These are phyloP conservation scores for Scheffersomyces ergatensis DNA, from an alignment of 805 yeast genomes.

Conservation along the genomic window DNA sequence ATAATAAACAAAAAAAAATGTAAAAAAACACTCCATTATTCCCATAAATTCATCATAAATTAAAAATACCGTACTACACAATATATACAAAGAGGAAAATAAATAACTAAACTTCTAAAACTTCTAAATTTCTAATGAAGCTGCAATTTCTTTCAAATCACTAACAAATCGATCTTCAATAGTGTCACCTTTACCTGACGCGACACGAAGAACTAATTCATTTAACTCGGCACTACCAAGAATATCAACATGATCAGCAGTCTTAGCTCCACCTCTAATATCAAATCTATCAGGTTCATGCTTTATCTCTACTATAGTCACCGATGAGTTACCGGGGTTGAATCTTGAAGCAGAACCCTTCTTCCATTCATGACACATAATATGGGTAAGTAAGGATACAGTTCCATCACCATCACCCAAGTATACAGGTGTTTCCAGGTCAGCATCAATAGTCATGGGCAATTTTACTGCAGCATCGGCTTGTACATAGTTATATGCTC, in stretches of 20 bases:
- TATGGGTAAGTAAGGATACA: conserved; percentile 78
- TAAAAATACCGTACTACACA: no score
- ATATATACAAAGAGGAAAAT: no score
- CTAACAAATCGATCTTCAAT: conserved; percentile 63
- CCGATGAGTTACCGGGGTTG: conserved; percentile 75
- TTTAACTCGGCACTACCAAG: conserved; percentile 90
- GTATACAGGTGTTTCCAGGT: conserved; percentile 61
- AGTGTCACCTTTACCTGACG: conserved; percentile 71
- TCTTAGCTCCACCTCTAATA: conserved; percentile 94
- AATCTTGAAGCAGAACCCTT: conserved; percentile 55
- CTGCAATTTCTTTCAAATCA: conserved; percentile 60
- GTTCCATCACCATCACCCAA: conserved; percentile 97
- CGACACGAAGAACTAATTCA: conserved; percentile 79
- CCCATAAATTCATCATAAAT: no score
- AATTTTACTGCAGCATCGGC: conserved; percentile 51
- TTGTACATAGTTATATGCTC: conserved; percentile 83
- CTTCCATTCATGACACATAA: conserved; percentile 92
- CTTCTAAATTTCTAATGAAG: conserved; percentile 46
- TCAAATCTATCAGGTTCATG: conserved; percentile 94
- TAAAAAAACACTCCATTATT: no score
- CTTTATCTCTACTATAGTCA: conserved; percentile 83
- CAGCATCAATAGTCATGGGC: conserved; percentile 70
- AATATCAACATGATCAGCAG: conserved; percentile 97
- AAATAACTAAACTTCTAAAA: background rate
- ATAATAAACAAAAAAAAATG: no score